phyloP scores from a whole-genome alignment of 305 asterid genomes.

The Petunia hybrid region DNA sequence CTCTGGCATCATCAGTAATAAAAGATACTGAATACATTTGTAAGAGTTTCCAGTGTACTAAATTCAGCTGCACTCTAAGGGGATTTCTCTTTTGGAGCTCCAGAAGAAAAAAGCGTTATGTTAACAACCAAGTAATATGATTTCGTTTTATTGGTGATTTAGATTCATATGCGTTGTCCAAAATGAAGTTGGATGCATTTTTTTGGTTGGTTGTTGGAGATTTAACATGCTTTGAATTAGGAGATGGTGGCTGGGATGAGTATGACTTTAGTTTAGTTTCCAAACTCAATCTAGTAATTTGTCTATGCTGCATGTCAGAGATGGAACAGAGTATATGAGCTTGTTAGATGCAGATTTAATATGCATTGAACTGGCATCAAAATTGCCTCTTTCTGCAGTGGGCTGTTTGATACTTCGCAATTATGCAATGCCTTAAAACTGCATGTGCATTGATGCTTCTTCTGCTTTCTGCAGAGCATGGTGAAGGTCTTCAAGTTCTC shows the following conservation, averaged over 20 bases:
- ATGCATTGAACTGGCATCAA: conserved; percentile 19
- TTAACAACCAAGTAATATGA: conserved; percentile 6
- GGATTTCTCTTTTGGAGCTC: not conserved
- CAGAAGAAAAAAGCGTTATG: not conserved
- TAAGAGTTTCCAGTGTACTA: not conserved
- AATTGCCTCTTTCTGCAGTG: not conserved
- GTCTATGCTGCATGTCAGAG: too few relatives aligned
- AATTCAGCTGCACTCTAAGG: not conserved
- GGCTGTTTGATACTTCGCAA: not conserved
- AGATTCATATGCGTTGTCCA: conserved; percentile 15
- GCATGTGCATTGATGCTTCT: conserved; percentile 22
- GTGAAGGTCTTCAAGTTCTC: conserved; percentile 94
- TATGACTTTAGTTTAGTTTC: too few relatives aligned
- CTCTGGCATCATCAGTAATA: not conserved
- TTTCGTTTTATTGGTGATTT: conserved; percentile 14
- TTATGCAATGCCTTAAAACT: conserved; percentile 2
- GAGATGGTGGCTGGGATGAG: too few relatives aligned
- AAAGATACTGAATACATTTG: not conserved
- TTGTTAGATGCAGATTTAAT: not conserved
- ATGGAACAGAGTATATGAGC: too few relatives aligned
- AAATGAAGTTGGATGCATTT: conserved; percentile 3
- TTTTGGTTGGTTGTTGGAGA: not conserved
- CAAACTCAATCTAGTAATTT: too few relatives aligned
- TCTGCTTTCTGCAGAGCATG: conserved; percentile 69
- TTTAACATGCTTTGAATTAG: conserved; percentile 13